These are phyloP conservation scores for Nitzschia sp. DNA, from an alignment of 108 stramenopile genomes.

Conservation along the genomic window DNA sequence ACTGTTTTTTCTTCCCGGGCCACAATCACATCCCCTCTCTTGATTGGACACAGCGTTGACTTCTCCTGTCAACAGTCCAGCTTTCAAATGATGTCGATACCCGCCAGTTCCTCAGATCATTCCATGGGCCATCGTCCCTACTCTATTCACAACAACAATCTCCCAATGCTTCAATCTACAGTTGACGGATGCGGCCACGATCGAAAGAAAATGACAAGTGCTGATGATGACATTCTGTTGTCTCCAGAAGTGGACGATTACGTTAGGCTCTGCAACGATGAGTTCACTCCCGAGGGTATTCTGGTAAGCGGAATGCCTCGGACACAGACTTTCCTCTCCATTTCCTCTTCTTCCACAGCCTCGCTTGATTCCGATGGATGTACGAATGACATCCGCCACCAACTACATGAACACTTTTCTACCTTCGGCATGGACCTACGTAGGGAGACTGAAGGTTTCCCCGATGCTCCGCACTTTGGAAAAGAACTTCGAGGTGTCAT, in stretches of 20 bases:
- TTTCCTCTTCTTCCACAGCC: constrained; percentile 11
- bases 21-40: no score
- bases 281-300: background rate
- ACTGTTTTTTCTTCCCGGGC: no score
- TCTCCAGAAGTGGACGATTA: background rate
- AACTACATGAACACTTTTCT: constrained; percentile 18
- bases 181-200: background rate
- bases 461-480: constrained; percentile 31
- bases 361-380: constrained; percentile 1
- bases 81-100: constrained; percentile 1
- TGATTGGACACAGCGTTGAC: no score
- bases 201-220: background rate
- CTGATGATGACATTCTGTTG: background rate
- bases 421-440: constrained; percentile 33
- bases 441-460: constrained; percentile 10
- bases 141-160: background rate
- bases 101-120: background rate
- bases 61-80: background rate
- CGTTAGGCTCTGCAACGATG: background rate
- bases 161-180: constrained; percentile 2
- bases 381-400: constrained; percentile 2
- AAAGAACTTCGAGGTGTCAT: constrained; percentile 20
- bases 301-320: background rate
- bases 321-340: constrained; percentile 9
- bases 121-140: background rate